These are phyloP conservation scores for Curvularia sp. DNA, from an alignment of 2,329 filamentous ascomycete species.

Conservation along the genomic window DNA sequence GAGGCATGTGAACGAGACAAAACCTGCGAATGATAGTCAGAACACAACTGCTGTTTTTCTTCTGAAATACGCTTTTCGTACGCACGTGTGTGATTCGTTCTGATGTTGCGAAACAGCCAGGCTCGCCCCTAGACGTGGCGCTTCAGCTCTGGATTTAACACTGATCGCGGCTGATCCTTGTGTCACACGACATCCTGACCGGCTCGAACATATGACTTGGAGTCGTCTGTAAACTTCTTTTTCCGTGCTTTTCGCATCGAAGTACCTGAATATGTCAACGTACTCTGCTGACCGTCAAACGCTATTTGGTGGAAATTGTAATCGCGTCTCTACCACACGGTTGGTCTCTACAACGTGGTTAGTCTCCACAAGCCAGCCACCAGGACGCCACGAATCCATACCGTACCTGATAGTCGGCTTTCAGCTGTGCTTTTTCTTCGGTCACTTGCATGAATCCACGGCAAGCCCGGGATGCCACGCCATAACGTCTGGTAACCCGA, in stretches of 20 bases:
- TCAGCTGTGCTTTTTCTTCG: neutral
- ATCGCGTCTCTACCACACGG: neutral
- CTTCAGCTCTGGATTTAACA: neutral
- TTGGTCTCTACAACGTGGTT: neutral
- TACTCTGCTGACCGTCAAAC: neutral
- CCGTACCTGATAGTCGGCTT: neutral
- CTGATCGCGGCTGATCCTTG: neutral
- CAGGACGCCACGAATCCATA: neutral
- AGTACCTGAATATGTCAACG: neutral
- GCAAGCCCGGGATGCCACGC: neutral
- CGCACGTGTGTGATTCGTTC: neutral
- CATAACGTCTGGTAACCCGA: neutral
- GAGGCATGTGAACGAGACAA: constrained; percentile 2
- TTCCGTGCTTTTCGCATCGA: neutral
- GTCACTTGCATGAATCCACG: neutral
- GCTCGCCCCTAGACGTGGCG: neutral
- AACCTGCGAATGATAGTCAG: neutral
- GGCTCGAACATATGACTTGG: neutral
- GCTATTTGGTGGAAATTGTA: neutral
- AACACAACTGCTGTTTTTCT: neutral
- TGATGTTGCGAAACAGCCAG: neutral
- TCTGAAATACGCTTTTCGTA: neutral
- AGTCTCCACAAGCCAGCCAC: neutral
- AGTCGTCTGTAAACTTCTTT: neutral
- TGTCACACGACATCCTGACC: neutral